These are phyloP conservation scores for Sonneratia alba DNA, from an alignment of 345 rosid genomes.

Conservation along the genomic window DNA sequence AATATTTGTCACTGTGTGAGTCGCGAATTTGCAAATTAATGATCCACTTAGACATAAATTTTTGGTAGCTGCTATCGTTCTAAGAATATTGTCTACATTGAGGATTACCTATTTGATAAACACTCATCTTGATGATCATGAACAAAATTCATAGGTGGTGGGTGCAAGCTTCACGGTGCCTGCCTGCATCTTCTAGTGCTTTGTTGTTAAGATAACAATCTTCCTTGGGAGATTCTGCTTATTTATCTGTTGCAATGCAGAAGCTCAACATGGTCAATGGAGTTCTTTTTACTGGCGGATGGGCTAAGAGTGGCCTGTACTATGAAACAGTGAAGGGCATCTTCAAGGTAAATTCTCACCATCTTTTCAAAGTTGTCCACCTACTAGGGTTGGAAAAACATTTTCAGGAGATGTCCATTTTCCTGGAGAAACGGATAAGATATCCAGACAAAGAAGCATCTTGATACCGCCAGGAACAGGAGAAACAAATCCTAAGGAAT, in stretches of 20 bases:
- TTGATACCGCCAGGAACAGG: too few relatives aligned
- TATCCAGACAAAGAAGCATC: too few relatives aligned
- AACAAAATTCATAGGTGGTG: background rate
- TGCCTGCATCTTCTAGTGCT: background rate
- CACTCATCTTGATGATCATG: background rate
- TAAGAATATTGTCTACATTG: too few relatives aligned
- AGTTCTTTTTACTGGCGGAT: conserved; percentile 80
- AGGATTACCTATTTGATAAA: too few relatives aligned
- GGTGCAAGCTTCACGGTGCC: background rate
- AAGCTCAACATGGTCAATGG: conserved; percentile 77
- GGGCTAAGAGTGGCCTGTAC: conserved; percentile 74
- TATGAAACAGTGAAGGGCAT: conserved; percentile 33
- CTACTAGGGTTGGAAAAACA: too few relatives aligned
- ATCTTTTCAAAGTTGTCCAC: background rate
- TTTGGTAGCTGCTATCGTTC: too few relatives aligned
- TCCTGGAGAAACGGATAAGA: background rate
- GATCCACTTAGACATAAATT: too few relatives aligned
- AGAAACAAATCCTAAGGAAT: too few relatives aligned
- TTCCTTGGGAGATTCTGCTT: conserved; percentile 1
- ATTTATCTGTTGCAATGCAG: conserved; percentile 24
- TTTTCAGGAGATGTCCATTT: too few relatives aligned
- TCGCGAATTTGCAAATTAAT: background rate
- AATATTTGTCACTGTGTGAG: background rate
- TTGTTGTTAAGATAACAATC: background rate
- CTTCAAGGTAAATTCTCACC: conserved; percentile 31